Conservation (phyloP, 768 basidiomycete genomes). For the Mycena leptocephala region DNA sequence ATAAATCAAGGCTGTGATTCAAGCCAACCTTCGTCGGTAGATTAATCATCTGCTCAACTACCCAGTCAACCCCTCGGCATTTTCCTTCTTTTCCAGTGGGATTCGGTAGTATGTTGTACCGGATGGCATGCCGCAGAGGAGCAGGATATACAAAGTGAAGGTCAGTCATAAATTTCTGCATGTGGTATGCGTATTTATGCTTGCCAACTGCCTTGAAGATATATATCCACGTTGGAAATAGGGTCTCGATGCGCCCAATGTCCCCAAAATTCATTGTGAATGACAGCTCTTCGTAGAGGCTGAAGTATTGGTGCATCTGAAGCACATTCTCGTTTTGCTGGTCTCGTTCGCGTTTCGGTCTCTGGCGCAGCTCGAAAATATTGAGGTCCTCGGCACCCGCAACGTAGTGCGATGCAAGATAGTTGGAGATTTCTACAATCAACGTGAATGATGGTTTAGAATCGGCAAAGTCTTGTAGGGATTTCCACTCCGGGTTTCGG, state of each 20-base stretch:
- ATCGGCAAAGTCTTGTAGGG: slow-evolving; percentile 49
- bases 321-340: slow-evolving; percentile 51
- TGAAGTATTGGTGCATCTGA: slow-evolving; percentile 48
- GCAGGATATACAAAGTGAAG: slow-evolving; percentile 44
- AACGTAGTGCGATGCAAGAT: slow-evolving; percentile 39
- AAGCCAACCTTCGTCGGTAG: too few species aligned
- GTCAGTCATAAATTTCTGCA: slow-evolving; percentile 45
- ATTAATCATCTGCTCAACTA: too few species aligned
- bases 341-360: slow-evolving; percentile 40
- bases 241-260: slow-evolving; percentile 47
- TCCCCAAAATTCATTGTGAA: slow-evolving; percentile 53
- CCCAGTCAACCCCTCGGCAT: too few species aligned
- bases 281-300: slow-evolving; percentile 59
- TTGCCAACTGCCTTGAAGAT: too few species aligned
- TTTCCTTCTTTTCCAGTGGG: too few species aligned
- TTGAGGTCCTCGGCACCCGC: slow-evolving; percentile 18
- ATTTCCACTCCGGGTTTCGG: background rate
- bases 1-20: too few species aligned
- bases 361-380: background rate
- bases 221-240: slow-evolving; percentile 46
- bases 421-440: slow-evolving; percentile 41
- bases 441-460: slow-evolving; percentile 48
- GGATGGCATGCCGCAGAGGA: slow-evolving; percentile 40
- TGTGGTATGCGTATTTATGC: slow-evolving; percentile 49
- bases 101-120: too few species aligned